Percentiles rank a stretch among this genome's conserved stretches.
These are phyloP conservation scores for Eragrostis curvula DNA, from an alignment of 176 grass and related monocot species.

Conservation along the genomic window DNA sequence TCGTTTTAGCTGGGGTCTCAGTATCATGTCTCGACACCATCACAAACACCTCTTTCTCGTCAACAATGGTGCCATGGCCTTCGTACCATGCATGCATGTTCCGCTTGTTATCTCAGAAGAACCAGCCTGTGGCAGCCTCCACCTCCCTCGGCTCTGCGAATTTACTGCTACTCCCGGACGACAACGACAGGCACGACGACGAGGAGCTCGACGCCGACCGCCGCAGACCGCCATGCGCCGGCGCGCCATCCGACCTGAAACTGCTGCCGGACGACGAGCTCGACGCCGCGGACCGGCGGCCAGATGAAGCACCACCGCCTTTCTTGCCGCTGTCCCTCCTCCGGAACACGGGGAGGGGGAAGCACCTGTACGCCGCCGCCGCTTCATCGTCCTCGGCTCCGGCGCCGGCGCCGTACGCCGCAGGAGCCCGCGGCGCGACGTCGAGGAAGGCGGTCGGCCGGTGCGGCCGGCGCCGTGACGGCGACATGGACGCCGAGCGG, in stretches of 20 bases:
- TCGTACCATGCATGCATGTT: neutral
- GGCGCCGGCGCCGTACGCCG: neutral
- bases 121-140: conserved; percentile 44
- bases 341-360: conserved; percentile 48
- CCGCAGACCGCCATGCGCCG: neutral
- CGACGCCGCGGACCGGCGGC: neutral
- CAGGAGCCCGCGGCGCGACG: conserved; percentile 17
- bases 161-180: conserved; percentile 35
- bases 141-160: conserved; percentile 32
- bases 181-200: conserved; percentile 46
- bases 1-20: conserved; percentile 22
- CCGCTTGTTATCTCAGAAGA: conserved; percentile 45
- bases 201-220: conserved; percentile 41
- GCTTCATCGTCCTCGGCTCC: neutral
- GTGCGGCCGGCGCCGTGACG: conserved; percentile 19
- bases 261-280: conserved; percentile 27
- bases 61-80: neutral
- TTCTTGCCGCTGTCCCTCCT: conserved; percentile 45
- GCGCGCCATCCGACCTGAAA: conserved; percentile 39
- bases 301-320: neutral
- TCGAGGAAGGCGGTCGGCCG: conserved; percentile 49
- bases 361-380: conserved; percentile 36
- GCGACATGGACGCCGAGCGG: conserved; percentile 51
- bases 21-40: neutral
- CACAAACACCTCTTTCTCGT: neutral